Base-by-base conservation (phyloP, 1,284 basidiomycete genomes). In the Bondarzewia mesenterica region DNA sequence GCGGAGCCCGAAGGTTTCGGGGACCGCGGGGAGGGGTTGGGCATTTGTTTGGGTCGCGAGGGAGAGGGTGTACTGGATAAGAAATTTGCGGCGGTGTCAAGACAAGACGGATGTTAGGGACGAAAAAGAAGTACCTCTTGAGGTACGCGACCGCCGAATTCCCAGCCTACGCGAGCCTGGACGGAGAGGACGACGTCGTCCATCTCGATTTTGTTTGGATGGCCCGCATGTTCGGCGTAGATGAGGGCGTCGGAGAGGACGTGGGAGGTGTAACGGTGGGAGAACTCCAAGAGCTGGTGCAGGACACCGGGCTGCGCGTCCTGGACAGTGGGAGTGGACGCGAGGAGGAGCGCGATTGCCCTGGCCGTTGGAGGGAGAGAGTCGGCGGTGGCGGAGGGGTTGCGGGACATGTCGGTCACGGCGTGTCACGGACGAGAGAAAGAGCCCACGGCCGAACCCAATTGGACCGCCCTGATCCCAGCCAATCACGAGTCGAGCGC, bases 1-100 rank as follows among this genome's bases (percentile, higher is more conserved):
- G 18, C 93, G 85, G 42, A 98, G 80, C 29, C 94, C 95, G 67
- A 96, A 97, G 1, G 93, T 84, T 69, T 98, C 95, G n/a, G 89
- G 89, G 8, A 98, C 86, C 3, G 91, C 71, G 3, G 95, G 95
- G 4, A 99, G 77, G 0, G 95, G 92, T 25, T 81, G 75, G 1
- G 88, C 77, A 65, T 99, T 99, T 40, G 94, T 87, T 63, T 93
- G 88, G 4, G 90, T 82, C 1, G 96, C 93, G 22, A 98, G 74
- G 6, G 89, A 86, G 35, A 92, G 79, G 8, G 91, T 77, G 67
- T 96, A 93, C 93, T 97, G 60, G 23, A 32, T 7, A 22, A n/a
- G n/a, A n/a, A n/a, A n/a, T n/a, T n/a, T 35, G 15, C 27, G 18
- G 35, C 21, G 16, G 15, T 29, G 42, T 29, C n/a, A 38, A 35